phyloP scores from a whole-genome alignment of 257 asterid genomes.

The Lithospermum erythrorhizon region DNA sequence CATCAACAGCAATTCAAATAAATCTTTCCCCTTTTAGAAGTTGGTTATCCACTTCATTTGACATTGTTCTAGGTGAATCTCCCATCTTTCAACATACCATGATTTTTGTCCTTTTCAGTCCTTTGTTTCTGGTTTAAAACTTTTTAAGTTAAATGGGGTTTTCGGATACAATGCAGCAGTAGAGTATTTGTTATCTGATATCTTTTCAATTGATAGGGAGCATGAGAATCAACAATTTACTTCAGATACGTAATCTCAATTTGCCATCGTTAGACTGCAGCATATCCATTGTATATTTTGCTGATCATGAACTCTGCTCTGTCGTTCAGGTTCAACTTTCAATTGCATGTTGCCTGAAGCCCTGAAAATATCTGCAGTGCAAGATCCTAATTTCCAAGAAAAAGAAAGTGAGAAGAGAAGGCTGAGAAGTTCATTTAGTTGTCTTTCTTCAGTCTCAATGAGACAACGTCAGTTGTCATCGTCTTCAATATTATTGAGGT shows the following conservation, averaged over 20 bases:
- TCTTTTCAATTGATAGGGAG: background rate
- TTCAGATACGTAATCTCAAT: background rate
- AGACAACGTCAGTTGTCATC: slow-evolving; percentile 72
- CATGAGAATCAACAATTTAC: background rate
- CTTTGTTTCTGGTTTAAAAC: too few relatives aligned
- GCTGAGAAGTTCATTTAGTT: slow-evolving; percentile 58
- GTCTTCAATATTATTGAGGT: slow-evolving; percentile 57
- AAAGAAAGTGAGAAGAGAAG: slow-evolving; percentile 49
- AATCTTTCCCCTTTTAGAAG: too few relatives aligned
- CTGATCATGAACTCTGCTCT: background rate
- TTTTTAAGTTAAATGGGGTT: too few relatives aligned
- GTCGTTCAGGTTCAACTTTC: slow-evolving; percentile 51
- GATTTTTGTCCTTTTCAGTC: too few relatives aligned
- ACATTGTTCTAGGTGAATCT: too few relatives aligned
- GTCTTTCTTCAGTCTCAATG: slow-evolving; percentile 72
- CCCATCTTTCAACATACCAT: too few relatives aligned
- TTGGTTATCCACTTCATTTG: too few relatives aligned
- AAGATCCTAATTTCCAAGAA: slow-evolving; percentile 42
- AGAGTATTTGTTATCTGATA: too few relatives aligned
- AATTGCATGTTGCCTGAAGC: slow-evolving; percentile 74
- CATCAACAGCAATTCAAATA: too few relatives aligned
- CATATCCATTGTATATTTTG: background rate
- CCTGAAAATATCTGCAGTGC: slow-evolving; percentile 54
- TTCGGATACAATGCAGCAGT: too few relatives aligned
- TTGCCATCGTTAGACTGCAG: background rate